Base-by-base conservation (phyloP, 805 yeast genomes). In the Diddensiella caesifluorescens region DNA sequence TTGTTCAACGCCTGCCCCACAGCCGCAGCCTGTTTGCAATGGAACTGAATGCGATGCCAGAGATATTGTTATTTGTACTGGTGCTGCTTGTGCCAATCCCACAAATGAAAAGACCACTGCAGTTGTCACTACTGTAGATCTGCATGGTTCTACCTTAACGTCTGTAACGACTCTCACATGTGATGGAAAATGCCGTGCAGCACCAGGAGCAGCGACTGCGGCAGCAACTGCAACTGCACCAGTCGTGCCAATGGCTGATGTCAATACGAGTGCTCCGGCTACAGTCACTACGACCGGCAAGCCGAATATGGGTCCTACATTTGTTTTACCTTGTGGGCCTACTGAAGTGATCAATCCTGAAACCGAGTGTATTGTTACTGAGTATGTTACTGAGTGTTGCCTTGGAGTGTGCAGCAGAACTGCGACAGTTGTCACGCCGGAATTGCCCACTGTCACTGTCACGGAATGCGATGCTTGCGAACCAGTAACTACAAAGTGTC, bases 301-400 rank as follows among this genome's bases (percentile, higher is more conserved):
- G 13, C 18, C 38, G 29, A 35, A 21, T n/a, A 27, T 30, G 22
- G 32, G 35, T 21, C 23, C 28, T 5, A 13, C 22, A n/a, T 12
- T 37, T 6, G 25, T 30, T 6, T 27, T 38, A 5, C 43, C 43
- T n/a, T 42, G 27, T 29, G 43, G 19, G 4, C 34, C 35, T 4
- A 19, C 38, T 12, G 39, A 21, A 4, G 5, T 18, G 19, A 35
- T 42, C 23, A 33, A 42, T 34, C 46, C 46, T 13, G 31, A 26
- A 18, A 22, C 7, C 13, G 39, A 21, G 4, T 15, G 20, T n/a
- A 22, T 20, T 3, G 33, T 42, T 9, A 42, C 46, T 5, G 21
- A 39, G 34, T 39, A 31, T 33, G 37, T 42, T 15, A 39, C 42
- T 4, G 32, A 38, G 23, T 42, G 46, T 25, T 42, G 42, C 38